A percentile compares a stretch with the other conserved stretches of the same genome.
These are phyloP conservation scores for Macaranga tanarius DNA, from an alignment of 441 rosid species.

Conservation along the genomic window DNA sequence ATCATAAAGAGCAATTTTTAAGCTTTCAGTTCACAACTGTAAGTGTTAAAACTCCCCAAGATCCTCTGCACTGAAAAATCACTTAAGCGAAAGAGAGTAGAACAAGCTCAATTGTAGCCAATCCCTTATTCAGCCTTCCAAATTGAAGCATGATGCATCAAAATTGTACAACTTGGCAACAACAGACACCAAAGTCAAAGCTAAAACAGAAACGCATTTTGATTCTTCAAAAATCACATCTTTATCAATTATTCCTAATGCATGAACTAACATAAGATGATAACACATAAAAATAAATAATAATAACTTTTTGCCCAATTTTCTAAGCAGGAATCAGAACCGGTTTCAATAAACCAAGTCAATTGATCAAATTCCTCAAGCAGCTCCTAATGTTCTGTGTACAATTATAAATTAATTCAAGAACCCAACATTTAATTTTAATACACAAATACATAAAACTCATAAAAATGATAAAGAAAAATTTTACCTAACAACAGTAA, in stretches of 20 bases:
- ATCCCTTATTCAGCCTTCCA: background rate
- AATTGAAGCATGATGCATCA: background rate
- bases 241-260: background rate
- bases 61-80: no score
- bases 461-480: background rate
- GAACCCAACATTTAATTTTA: background rate
- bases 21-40: background rate
- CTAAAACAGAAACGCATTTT: background rate
- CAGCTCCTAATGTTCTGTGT: no score
- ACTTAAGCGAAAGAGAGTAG: no score
- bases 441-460: background rate
- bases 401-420: no score
- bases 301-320: no score
- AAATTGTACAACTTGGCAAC: background rate
- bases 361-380: no score
- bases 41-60: background rate
- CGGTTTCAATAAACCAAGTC: no score
- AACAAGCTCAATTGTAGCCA: background rate
- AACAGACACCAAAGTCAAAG: background rate
- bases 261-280: background rate
- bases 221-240: background rate
- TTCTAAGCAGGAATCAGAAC: background rate
- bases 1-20: background rate
- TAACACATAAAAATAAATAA: no score
- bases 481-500: conserved; percentile 62